Conservation (phyloP, 2,329 filamentous ascomycete genomes). For the Ilyonectria sp. region DNA sequence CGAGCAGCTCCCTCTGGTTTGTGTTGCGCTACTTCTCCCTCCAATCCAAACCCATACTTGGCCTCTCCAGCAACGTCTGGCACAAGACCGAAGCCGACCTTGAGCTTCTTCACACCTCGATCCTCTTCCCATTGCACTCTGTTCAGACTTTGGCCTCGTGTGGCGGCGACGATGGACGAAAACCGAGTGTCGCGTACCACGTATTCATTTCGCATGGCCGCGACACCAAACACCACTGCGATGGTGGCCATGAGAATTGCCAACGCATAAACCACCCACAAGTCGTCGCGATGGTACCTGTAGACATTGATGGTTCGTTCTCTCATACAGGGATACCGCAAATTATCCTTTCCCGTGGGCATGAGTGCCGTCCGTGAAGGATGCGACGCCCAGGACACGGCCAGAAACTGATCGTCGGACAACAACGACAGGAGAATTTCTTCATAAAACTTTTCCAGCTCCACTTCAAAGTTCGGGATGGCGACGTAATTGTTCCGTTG, state of each 20-base stretch:
- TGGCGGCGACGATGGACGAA: slow-evolving; percentile 37
- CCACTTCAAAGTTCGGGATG: slow-evolving; percentile 18
- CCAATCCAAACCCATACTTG: slow-evolving; percentile 14
- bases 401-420: slow-evolving; percentile 39
- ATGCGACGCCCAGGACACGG: slow-evolving; percentile 40
- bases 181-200: slow-evolving; percentile 38
- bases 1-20: neutral
- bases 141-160: slow-evolving; percentile 15
- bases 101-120: neutral
- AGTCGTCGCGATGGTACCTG: slow-evolving; percentile 29
- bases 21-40: slow-evolving; percentile 16
- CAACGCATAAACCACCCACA: slow-evolving; percentile 29
- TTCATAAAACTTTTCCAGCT: slow-evolving; percentile 30
- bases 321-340: slow-evolving; percentile 30
- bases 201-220: slow-evolving; percentile 32
- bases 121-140: slow-evolving; percentile 7
- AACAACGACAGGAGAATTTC: slow-evolving; percentile 39
- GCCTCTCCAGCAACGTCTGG: neutral
- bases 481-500: slow-evolving; percentile 31
- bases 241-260: slow-evolving; percentile 29
- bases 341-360: neutral
- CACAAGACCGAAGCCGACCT: slow-evolving; percentile 13
- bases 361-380: slow-evolving; percentile 31
- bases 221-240: slow-evolving; percentile 36
- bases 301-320: slow-evolving; percentile 34